Evolutionary conservation across 805 yeast species (phyloP), one percentile per base, ranked within the genome.

Genomic region (Pichia scutulata): DNA sequence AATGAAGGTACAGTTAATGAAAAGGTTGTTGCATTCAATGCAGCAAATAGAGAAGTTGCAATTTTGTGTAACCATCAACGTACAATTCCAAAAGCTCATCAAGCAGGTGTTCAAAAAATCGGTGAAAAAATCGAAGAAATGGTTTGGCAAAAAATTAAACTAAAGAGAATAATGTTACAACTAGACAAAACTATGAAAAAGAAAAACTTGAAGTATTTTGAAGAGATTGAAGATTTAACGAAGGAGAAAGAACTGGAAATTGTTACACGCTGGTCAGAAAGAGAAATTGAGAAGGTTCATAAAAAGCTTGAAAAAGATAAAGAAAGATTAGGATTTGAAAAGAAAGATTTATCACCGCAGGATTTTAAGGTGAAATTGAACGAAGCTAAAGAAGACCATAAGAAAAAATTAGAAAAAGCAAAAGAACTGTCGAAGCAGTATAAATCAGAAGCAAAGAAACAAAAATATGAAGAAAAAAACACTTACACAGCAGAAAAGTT

Each of bases 31-130:
- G 82, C 79, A 54, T 90, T 84, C 68, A 90, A 92, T 68, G 97
- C 97, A 21, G 98, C 98, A 1, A 90, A 90, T 65, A 80, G 97
- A 67, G 85, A 92, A 2, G 98, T 90, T 52, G 98, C 98, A 7
- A 89, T 90, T 53, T 72, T 90, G 60, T 90, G 98, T 85, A 90
- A 90, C 74, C 98, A 90, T 77, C 98, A 90, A 75, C 82, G 97
- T 68, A 81, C 96, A 19, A 89, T 90, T 10, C 78, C 89, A 46
- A 92, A 90, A 64, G 80, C 80, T 5, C 97, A 92, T 62, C 95
- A 86, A 44, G 78, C 79, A 23, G 75, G 89, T 7, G 88, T 92
- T 53, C 86, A 81, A 56, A 88, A 84, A 64, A 89, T 89, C 43
- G 78, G 72, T 56, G 95, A 85, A 48, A 82, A 76, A 59, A 78